A percentile compares a stretch with the other conserved stretches of the same genome.
phyloP scores from a whole-genome alignment of 2,329 filamentous ascomycete species.

The Ceratocystis harringtonii region DNA sequence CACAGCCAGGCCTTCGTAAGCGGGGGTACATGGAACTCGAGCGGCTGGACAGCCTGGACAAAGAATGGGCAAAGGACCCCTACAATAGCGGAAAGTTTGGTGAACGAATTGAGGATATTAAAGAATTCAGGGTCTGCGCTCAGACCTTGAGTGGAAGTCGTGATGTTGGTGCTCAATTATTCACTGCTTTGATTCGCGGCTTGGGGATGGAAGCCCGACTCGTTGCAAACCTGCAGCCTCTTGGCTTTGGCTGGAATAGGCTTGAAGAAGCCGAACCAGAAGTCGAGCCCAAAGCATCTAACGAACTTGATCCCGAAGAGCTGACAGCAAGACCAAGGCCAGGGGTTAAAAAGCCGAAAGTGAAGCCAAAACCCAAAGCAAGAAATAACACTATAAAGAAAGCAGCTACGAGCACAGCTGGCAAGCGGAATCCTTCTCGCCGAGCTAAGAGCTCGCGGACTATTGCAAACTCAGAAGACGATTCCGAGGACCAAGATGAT shows the following conservation, averaged over 20 bases:
- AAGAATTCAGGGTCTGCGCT: conserved; percentile 55
- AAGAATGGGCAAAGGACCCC: conserved; percentile 49
- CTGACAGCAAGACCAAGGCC: not conserved
- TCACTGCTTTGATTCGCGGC: conserved; percentile 68
- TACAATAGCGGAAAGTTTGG: conserved; percentile 54
- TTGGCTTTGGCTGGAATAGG: conserved; percentile 85
- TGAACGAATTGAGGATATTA: conserved; percentile 53
- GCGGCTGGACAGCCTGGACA: conserved; percentile 56
- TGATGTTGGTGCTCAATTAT: conserved; percentile 78
- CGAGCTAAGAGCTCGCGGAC: not conserved
- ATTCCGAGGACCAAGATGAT: conserved; percentile 16
- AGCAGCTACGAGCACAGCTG: not conserved
- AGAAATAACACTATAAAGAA: not conserved
- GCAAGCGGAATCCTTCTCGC: conserved; percentile 13
- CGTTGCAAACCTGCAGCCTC: conserved; percentile 69
- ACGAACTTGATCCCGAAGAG: not conserved
- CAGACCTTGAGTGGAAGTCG: conserved; percentile 62
- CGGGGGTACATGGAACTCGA: conserved; percentile 72
- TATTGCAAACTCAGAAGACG: conserved; percentile 5
- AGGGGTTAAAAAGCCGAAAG: not conserved
- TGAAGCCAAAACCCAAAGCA: not conserved
- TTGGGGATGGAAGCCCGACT: conserved; percentile 70
- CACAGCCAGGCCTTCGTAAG: conserved; percentile 70
- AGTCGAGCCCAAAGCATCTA: conserved; percentile 23
- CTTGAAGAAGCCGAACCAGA: conserved; percentile 56